These are phyloP conservation scores for Ustilaginoidea virens DNA, from an alignment of 2,329 filamentous ascomycete species.

Conservation along the genomic window DNA sequence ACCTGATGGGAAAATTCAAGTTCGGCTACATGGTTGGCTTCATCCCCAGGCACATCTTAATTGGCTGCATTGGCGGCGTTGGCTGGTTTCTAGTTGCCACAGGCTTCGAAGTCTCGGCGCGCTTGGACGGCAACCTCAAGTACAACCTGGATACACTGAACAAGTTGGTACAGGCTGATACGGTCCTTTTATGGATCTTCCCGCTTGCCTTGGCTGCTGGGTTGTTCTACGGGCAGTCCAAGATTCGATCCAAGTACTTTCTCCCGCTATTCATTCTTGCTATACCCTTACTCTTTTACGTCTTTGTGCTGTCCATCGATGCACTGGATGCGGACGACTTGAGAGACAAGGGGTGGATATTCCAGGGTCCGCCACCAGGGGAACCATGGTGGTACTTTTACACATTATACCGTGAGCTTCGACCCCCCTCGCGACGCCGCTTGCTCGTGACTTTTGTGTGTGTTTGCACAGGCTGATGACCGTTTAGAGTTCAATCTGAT, in stretches of 20 bases:
- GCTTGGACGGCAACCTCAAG: constrained; percentile 70
- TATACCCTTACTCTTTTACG: constrained; percentile 65
- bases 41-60: constrained; percentile 89
- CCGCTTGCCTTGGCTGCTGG: constrained; percentile 63
- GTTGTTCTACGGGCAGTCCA: constrained; percentile 62
- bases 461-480: neutral
- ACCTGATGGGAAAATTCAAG: constrained; percentile 71
- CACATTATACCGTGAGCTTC: constrained; percentile 69
- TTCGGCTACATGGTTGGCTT: constrained; percentile 91
- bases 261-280: constrained; percentile 73
- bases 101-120: constrained; percentile 82
- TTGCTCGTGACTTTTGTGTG: neutral
- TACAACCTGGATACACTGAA: constrained; percentile 66
- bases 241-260: constrained; percentile 68
- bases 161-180: constrained; percentile 58
- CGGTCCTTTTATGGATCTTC: constrained; percentile 66
- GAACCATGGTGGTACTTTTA: constrained; percentile 98
- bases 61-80: constrained; percentile 93
- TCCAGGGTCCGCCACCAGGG: constrained; percentile 65
- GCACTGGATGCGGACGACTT: constrained; percentile 51
- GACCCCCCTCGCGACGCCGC: constrained; percentile 5
- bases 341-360: constrained; percentile 74
- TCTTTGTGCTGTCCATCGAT: constrained; percentile 56
- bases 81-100: constrained; percentile 90
- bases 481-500: constrained; percentile 60